phyloP scores from a whole-genome alignment of 2,329 filamentous ascomycete species.

The Trichoderma breve region DNA sequence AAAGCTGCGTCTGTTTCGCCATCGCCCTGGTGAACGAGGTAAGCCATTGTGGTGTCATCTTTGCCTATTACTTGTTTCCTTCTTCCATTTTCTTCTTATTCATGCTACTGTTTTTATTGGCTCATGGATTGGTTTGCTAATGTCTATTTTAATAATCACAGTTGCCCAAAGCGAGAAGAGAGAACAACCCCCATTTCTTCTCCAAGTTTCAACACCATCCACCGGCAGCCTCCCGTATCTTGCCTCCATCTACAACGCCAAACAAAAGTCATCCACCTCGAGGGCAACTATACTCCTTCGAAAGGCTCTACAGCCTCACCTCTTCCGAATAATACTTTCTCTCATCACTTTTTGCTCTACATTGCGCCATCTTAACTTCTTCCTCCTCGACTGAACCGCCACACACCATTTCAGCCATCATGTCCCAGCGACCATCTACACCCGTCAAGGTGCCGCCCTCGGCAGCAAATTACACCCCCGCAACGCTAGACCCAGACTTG shows the following conservation, averaged over 20 bases:
- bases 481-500: slow-evolving; percentile 60
- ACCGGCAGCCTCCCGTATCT: not conserved
- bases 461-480: slow-evolving; percentile 58
- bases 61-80: not conserved
- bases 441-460: slow-evolving; percentile 61
- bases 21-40: not conserved
- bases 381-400: not conserved
- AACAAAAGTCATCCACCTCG: not conserved
- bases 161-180: not conserved
- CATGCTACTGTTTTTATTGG: not conserved
- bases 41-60: not conserved
- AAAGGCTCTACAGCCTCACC: not conserved
- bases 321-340: not conserved
- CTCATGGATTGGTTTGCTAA: not conserved
- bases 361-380: not conserved
- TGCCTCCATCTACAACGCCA: not conserved
- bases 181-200: not conserved
- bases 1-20: not conserved
- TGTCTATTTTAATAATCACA: not conserved
- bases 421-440: slow-evolving; percentile 50
- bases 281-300: not conserved
- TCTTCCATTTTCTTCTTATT: too few species aligned
- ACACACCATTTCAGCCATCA: slow-evolving; percentile 25
- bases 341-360: not conserved
- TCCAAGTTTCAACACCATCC: not conserved